Evolutionary conservation across 805 yeast genomes (phyloP).

Genomic region (Starmerella tilneyi): DNA sequence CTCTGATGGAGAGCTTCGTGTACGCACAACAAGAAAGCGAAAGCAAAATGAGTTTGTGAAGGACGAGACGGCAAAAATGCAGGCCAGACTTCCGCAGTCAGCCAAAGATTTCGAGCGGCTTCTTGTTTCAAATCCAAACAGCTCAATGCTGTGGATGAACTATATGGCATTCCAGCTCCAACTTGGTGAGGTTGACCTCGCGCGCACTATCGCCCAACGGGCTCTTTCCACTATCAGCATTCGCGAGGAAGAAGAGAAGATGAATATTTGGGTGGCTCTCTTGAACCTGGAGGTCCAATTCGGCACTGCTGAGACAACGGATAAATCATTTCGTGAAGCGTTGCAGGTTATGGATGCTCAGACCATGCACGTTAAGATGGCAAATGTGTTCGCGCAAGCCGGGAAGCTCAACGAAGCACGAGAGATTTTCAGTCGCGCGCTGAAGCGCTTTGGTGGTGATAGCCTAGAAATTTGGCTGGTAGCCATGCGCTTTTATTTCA

Average conservation of each 20-base stretch:
- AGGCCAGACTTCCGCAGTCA: constrained; percentile 82
- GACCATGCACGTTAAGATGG: constrained; percentile 68
- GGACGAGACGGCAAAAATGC: constrained; percentile 77
- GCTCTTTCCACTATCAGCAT: constrained; percentile 83
- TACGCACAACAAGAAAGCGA: constrained; percentile 40
- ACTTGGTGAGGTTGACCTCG: constrained; percentile 85
- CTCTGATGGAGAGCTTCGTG: constrained; percentile 26
- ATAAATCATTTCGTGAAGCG: constrained; percentile 70
- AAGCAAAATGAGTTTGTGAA: constrained; percentile 37
- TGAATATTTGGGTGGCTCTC: constrained; percentile 92
- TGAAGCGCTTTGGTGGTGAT: constrained; percentile 69
- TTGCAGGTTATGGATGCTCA: constrained; percentile 86
- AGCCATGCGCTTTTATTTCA: constrained; percentile 63
- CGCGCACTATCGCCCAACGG: constrained; percentile 84
- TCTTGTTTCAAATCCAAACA: constrained; percentile 82
- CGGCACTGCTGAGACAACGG: constrained; percentile 74
- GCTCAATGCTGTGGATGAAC: constrained; percentile 93
- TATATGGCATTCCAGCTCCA: constrained; percentile 97
- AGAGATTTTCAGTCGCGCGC: constrained; percentile 50
- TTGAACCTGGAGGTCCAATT: constrained; percentile 88
- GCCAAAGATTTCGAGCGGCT: constrained; percentile 85
- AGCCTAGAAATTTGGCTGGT: constrained; percentile 65
- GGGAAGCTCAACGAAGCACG: constrained; percentile 66
- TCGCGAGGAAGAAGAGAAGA: constrained; percentile 84
- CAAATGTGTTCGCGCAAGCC: constrained; percentile 61